Conservation (phyloP, 179 eudicot species). For the Silene coronaria region DNA sequence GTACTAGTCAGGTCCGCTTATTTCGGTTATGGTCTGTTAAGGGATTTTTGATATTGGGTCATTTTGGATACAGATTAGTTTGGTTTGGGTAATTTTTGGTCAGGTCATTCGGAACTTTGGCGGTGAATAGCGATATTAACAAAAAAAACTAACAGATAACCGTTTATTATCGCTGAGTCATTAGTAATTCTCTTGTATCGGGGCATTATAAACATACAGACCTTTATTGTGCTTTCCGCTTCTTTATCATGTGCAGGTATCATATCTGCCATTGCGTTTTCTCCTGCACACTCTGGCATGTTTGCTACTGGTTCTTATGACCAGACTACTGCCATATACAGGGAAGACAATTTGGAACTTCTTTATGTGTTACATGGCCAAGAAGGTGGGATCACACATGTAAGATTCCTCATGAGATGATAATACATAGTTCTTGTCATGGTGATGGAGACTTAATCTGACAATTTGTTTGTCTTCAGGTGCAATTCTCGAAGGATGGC, state of each 20-base stretch:
- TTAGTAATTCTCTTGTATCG: neutral
- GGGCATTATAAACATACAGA: neutral
- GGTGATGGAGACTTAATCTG: neutral
- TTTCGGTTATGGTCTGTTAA: neutral
- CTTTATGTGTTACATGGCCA: conserved; percentile 91
- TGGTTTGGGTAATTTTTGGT: no score
- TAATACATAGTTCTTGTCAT: conserved; percentile 8
- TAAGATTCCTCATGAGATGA: conserved; percentile 34
- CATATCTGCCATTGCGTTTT: conserved; percentile 85
- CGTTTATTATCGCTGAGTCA: neutral
- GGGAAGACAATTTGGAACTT: conserved; percentile 93
- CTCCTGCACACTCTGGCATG: conserved; percentile 71
- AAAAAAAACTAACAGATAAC: no score
- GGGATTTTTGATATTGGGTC: neutral
- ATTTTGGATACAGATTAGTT: no score
- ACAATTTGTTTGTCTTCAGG: conserved; percentile 36
- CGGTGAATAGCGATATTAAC: neutral
- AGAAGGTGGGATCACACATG: conserved; percentile 99
- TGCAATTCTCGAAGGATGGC: conserved; percentile 95
- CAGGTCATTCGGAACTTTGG: no score
- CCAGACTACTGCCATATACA: conserved; percentile 74
- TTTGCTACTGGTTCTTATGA: conserved; percentile 90
- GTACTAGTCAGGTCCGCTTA: no score
- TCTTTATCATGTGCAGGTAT: conserved; percentile 54
- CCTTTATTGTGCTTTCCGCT: neutral